Conservation (phyloP, 176 grass and related monocot species). For the Calamus simplicifolius region DNA sequence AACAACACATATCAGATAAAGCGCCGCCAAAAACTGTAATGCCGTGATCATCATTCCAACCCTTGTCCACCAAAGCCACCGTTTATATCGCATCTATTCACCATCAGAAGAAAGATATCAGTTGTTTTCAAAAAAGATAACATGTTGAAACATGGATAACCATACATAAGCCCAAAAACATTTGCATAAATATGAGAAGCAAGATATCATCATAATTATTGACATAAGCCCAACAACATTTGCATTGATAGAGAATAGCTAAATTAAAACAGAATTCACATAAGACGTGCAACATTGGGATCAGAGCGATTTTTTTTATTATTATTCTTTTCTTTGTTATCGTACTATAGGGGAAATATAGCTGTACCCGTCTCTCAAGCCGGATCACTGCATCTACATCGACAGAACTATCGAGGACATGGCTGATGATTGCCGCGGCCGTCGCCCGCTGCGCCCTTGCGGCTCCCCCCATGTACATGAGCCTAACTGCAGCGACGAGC, state of each 20-base stretch:
- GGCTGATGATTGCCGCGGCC: conserved; percentile 12
- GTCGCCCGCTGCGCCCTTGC: conserved; percentile 1
- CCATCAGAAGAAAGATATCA: conserved; percentile 17
- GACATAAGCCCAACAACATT: no score
- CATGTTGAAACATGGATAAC: no score
- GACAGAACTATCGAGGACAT: conserved; percentile 4
- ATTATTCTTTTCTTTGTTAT: no score
- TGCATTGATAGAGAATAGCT: no score
- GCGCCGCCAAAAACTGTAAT: conserved; percentile 58
- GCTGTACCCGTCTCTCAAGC: conserved; percentile 14
- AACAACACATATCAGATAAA: conserved; percentile 57
- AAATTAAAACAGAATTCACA: no score
- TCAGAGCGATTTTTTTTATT: no score
- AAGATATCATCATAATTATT: no score
- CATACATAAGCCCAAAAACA: no score
- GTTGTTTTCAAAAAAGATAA: background rate
- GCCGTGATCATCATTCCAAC: conserved; percentile 57
- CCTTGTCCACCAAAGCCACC: conserved; percentile 94
- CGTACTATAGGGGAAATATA: background rate
- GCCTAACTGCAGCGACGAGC: conserved; percentile 7
- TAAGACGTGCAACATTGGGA: no score
- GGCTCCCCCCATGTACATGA: conserved; percentile 29
- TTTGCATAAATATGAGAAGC: no score
- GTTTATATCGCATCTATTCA: conserved; percentile 65
- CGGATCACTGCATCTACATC: conserved; percentile 7